Evolutionary conservation across 768 basidiomycete species (phyloP).

Genomic region (Leccinum uliginosum): DNA sequence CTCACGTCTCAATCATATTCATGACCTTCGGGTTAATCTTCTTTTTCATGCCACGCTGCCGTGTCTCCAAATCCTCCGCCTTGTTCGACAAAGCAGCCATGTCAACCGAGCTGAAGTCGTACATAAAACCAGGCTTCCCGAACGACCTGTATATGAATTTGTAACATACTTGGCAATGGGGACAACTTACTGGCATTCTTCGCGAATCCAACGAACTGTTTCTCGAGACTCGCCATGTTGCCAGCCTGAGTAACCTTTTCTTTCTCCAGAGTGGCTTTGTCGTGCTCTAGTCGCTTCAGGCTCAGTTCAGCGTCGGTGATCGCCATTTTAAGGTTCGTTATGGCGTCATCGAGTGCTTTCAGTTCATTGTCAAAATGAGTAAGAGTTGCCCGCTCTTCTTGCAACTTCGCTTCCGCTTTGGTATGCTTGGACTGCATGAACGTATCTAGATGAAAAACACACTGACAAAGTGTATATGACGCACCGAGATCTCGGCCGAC

Average conservation of each 20-base stretch:
- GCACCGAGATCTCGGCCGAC: slow-evolving; percentile 30
- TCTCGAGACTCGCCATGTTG: slow-evolving; percentile 63
- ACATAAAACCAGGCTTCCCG: slow-evolving; percentile 73
- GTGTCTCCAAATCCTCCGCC: slow-evolving; percentile 67
- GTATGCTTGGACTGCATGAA: slow-evolving; percentile 47
- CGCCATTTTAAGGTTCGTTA: slow-evolving; percentile 76
- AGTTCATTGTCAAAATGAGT: slow-evolving; percentile 87
- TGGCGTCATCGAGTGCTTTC: slow-evolving; percentile 72
- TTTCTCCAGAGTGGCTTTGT: slow-evolving; percentile 55
- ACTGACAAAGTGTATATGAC: neutral
- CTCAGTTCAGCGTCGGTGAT: slow-evolving; percentile 63
- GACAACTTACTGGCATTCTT: slow-evolving; percentile 75
- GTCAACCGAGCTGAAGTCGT: slow-evolving; percentile 72
- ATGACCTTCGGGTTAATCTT: slow-evolving; percentile 95
- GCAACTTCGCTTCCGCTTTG: slow-evolving; percentile 65
- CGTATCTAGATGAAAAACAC: neutral
- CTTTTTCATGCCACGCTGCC: slow-evolving; percentile 87
- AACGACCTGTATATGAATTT: slow-evolving; percentile 55
- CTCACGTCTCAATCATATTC: slow-evolving; percentile 92
- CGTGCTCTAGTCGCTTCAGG: slow-evolving; percentile 66
- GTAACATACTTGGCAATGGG: neutral
- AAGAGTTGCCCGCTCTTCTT: slow-evolving; percentile 83
- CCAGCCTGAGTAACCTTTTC: slow-evolving; percentile 57
- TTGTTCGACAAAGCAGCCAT: slow-evolving; percentile 55
- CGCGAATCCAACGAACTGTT: slow-evolving; percentile 83